Evolutionary conservation across 176 grass and related monocot species (phyloP).

Genomic region (Cocos nucifera): DNA sequence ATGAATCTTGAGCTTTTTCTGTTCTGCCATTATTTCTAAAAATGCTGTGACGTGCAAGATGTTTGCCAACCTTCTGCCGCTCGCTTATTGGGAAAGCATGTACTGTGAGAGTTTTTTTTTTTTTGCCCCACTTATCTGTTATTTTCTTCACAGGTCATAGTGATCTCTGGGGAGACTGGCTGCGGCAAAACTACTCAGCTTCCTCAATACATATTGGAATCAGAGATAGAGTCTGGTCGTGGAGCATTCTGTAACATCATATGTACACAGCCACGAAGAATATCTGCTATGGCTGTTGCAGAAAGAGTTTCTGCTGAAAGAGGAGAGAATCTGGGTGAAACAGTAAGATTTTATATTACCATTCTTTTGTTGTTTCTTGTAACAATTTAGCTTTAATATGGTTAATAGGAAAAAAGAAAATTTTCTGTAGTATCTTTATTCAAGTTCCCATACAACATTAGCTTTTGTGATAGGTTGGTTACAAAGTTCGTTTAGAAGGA

Average conservation of each 20-base stretch:
- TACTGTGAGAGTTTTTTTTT: too few species aligned
- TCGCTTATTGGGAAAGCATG: too few species aligned
- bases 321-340: slow-evolving; percentile 92
- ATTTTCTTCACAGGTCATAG: slow-evolving; percentile 49
- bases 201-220: slow-evolving; percentile 88
- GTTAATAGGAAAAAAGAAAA: neutral
- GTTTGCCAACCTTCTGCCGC: too few species aligned
- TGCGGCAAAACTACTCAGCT: slow-evolving; percentile 97
- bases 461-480: slow-evolving; percentile 87
- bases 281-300: slow-evolving; percentile 94
- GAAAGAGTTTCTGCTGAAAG: slow-evolving; percentile 96
- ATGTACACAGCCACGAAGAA: slow-evolving; percentile 89
- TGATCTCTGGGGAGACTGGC: slow-evolving; percentile 89
- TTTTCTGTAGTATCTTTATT: slow-evolving; percentile 45
- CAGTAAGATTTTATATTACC: slow-evolving; percentile 40
- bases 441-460: slow-evolving; percentile 48
- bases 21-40: too few species aligned
- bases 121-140: neutral
- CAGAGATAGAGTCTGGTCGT: slow-evolving; percentile 91
- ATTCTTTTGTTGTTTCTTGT: slow-evolving; percentile 6
- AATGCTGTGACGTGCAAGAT: too few species aligned
- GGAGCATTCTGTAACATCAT: slow-evolving; percentile 98
- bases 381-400: slow-evolving; percentile 11
- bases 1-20: too few species aligned
- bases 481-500: slow-evolving; percentile 98